Evolutionary conservation across 2,329 filamentous ascomycete species (phyloP).

Genomic region (Phialophora verrucosa): DNA sequence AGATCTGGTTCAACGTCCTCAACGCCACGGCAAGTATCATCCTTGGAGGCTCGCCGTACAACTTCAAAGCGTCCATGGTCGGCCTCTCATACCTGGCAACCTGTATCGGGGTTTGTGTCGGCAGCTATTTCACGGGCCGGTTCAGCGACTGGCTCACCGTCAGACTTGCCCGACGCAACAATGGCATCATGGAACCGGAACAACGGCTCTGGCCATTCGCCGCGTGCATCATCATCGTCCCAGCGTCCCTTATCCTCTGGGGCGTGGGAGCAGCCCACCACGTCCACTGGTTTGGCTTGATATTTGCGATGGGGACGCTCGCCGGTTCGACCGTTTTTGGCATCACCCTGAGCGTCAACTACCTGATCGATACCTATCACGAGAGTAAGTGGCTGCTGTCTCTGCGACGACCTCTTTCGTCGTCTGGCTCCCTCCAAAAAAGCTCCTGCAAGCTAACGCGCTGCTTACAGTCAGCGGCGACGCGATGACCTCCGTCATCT

Average conservation of each 20-base stretch:
- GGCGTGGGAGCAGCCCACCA: constrained; percentile 58
- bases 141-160: constrained; percentile 41
- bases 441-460: not conserved
- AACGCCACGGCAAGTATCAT: constrained; percentile 51
- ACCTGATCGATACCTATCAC: constrained; percentile 58
- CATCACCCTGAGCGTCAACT: constrained; percentile 53
- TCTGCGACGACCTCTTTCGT: not conserved
- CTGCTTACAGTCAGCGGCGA: constrained; percentile 51
- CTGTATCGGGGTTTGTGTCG: constrained; percentile 33
- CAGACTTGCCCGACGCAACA: constrained; percentile 37
- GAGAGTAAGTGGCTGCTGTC: constrained; percentile 40
- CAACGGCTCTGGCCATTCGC: constrained; percentile 41
- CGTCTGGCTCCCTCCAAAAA: not conserved
- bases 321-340: constrained; percentile 53
- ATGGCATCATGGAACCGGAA: constrained; percentile 42
- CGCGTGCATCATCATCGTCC: constrained; percentile 52
- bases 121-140: constrained; percentile 35
- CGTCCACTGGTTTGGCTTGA: constrained; percentile 57
- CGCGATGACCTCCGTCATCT: constrained; percentile 57
- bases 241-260: constrained; percentile 56
- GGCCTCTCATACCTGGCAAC: constrained; percentile 47
- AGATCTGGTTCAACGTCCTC: constrained; percentile 53
- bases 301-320: constrained; percentile 58
- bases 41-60: constrained; percentile 46
- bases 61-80: constrained; percentile 48